Evolutionary conservation across 805 yeast genomes (phyloP), one percentile per base, ranked within the genome.

Genomic region (Starmerella stellata): DNA sequence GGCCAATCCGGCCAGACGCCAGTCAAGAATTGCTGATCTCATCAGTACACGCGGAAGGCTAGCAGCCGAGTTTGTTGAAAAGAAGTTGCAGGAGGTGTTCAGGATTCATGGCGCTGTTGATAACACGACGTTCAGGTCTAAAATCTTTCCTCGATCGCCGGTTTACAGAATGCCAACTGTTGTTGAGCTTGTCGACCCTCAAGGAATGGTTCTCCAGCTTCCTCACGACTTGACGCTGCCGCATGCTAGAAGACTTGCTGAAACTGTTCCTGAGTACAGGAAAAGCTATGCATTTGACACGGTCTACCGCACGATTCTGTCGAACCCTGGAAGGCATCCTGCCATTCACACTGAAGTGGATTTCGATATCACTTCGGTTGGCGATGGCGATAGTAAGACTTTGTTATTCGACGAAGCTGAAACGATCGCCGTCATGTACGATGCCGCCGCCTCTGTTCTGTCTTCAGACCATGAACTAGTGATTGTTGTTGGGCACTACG

Each of bases 201-300:
- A 81, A 23, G 99, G 99, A 0, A 72, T 83, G 0, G 87, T 90
- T 3, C 60, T 90, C 25, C 93, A 85, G 47, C 59, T 90, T 25
- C 93, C 95, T 2, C 83, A 78, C 52, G 98, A 90, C 54, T 63
- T 85, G 44, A 79, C 93, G 0, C 61, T 85, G 25, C 96, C 99
- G 0, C 70, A 78, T 63, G 98, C 98, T 0, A 64, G 96, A 47
- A 65, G 73, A 36, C 56, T 90, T 24, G 83, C 95, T 2, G 71
- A 77, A 39, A 62, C 64, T n/a, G 66, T 65, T 16, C 62, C 72
- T 2, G 60, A 68, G 2, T 54, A 59, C 38, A 61, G 62, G 39
- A 85, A 87, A 54, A 62, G 77, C 15, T 87, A 64, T 54, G 64
- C 92, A 21, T 71, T 78, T 44, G 93, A 80, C 37, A 72, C 73